A percentile compares a stretch with the other conserved stretches of the same genome.
phyloP scores from a whole-genome alignment of 495 filamentous ascomycete genomes.

The Penicillium fimorum region DNA sequence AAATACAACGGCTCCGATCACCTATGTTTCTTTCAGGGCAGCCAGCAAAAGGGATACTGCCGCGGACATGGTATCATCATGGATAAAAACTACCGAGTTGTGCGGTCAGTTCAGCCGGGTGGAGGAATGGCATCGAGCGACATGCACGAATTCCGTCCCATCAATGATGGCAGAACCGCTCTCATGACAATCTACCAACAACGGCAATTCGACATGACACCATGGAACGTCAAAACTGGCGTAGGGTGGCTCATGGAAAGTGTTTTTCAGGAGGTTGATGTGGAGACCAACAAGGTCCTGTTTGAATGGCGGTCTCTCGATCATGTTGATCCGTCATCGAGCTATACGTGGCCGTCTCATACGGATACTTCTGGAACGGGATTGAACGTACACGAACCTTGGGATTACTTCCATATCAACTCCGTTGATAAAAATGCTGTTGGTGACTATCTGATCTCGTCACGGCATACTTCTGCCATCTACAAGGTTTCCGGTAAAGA shows the following conservation, averaged over 20 bases:
- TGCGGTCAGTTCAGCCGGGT: conserved; percentile 42
- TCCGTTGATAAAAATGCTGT: conserved; percentile 57
- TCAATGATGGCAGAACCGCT: conserved; percentile 49
- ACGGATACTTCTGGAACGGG: conserved; percentile 50
- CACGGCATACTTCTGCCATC: conserved; percentile 56
- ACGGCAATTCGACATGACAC: conserved; percentile 51
- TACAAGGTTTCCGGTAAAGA: conserved; percentile 60
- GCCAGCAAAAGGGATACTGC: conserved; percentile 53
- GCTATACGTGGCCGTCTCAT: conserved; percentile 43
- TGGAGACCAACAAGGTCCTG: conserved; percentile 47
- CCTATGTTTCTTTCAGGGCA: conserved; percentile 54
- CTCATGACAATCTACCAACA: conserved; percentile 58
- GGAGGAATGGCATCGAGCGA: conserved; percentile 49
- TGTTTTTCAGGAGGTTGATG: conserved; percentile 52
- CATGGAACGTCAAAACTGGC: conserved; percentile 48
- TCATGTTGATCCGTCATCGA: conserved; percentile 47
- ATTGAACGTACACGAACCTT: conserved; percentile 46
- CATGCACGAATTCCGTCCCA: conserved; percentile 52
- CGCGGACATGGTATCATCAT: conserved; percentile 55
- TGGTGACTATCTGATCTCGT: conserved; percentile 60
- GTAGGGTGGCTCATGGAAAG: conserved; percentile 53
- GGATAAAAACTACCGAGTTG: conserved; percentile 50
- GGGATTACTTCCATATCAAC: conserved; percentile 68
- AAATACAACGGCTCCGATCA: conserved; percentile 48
- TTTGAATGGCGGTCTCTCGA: conserved; percentile 56